Percentiles rank a stretch among this genome's conserved stretches.
Conservation (phyloP, 768 basidiomycete species). For the Tulasnella sp. region DNA sequence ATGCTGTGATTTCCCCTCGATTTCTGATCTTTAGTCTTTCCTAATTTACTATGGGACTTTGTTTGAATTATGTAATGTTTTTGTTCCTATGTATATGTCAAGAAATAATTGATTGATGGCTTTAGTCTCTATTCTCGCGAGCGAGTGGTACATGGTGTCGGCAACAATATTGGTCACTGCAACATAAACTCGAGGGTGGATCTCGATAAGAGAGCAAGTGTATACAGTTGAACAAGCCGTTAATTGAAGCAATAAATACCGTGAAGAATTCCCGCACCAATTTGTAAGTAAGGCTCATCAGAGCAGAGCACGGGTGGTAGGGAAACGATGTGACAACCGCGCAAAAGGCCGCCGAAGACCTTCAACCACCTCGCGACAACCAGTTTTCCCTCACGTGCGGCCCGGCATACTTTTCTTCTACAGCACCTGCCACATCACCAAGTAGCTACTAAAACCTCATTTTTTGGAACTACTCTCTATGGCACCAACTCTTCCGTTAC, state of each 20-base stretch:
- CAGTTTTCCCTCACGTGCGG: not conserved
- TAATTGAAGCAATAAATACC: no score
- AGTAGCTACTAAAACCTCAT: not conserved
- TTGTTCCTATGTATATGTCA: not conserved
- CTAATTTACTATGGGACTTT: no score
- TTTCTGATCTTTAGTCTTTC: not conserved
- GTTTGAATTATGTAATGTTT: not conserved
- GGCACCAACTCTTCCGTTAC: not conserved
- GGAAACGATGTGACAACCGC: not conserved
- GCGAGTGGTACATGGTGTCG: not conserved
- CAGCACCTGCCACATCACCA: not conserved
- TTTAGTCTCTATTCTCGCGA: not conserved
- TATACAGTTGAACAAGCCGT: no score
- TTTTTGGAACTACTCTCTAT: not conserved
- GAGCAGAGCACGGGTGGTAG: not conserved
- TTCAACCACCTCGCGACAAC: not conserved
- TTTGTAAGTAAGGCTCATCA: not conserved
- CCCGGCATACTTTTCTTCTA: not conserved
- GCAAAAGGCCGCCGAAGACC: not conserved
- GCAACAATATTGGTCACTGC: no score
- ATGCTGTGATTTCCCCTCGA: not conserved
- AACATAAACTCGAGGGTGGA: no score
- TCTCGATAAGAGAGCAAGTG: no score
- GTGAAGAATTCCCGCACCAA: not conserved
- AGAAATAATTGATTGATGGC: not conserved